These are phyloP conservation scores for Rhytidiadelphus loreus DNA, from an alignment of 225 moss, liverwort and hornwort genomes.

Conservation along the genomic window DNA sequence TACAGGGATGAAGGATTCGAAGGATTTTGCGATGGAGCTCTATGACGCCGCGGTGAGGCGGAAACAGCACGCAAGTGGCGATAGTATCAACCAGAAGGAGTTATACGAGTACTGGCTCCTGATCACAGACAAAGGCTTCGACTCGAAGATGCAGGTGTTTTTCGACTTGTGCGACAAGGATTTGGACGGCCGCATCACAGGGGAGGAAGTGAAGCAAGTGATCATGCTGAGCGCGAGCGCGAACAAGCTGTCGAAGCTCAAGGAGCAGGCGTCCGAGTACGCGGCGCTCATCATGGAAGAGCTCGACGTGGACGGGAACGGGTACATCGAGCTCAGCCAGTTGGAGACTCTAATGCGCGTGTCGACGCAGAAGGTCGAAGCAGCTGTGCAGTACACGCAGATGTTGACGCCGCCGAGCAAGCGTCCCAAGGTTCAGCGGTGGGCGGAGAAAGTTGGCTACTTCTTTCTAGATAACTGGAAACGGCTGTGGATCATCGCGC, in stretches of 20 bases:
- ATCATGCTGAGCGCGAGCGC: slow-evolving; percentile 95
- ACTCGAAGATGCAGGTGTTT: slow-evolving; percentile 84
- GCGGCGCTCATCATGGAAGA: slow-evolving; percentile 98
- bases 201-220: slow-evolving; percentile 87
- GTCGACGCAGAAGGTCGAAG: slow-evolving; percentile 36
- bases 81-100: slow-evolving; percentile 54
- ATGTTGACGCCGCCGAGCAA: slow-evolving; percentile 31
- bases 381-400: slow-evolving; percentile 55
- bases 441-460: slow-evolving; percentile 21
- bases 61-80: slow-evolving; percentile 19
- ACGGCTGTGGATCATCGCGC: slow-evolving; percentile 58
- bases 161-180: slow-evolving; percentile 97
- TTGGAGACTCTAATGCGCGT: slow-evolving; percentile 72
- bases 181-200: slow-evolving; percentile 75
- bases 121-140: slow-evolving; percentile 78
- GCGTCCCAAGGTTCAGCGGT: slow-evolving; percentile 1
- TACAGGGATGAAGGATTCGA: slow-evolving; percentile 95
- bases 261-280: slow-evolving; percentile 86
- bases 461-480: slow-evolving; percentile 80
- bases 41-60: slow-evolving; percentile 65
- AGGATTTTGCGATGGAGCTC: slow-evolving; percentile 87
- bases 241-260: slow-evolving; percentile 71
- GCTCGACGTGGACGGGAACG: slow-evolving; percentile 61
- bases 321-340: slow-evolving; percentile 79
- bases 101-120: slow-evolving; percentile 71